Percentiles rank a stretch among this genome's conserved stretches.
These are phyloP conservation scores for Agaricus blazei DNA, from an alignment of 768 basidiomycete genomes.

Conservation along the genomic window DNA sequence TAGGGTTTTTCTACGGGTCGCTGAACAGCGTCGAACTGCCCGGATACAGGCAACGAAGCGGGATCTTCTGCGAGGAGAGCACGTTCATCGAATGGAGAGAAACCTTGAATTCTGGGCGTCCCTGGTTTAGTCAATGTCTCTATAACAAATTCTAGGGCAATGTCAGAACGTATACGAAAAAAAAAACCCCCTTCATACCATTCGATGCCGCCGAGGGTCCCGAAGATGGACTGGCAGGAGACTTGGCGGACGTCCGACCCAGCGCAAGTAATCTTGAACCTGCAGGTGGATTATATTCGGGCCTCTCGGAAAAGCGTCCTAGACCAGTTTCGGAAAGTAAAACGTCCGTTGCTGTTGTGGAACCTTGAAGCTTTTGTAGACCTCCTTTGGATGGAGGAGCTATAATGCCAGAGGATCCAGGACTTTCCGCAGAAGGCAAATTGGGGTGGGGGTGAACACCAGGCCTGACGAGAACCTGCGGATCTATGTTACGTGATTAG, in stretches of 20 bases:
- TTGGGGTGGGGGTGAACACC: background rate
- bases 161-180: background rate
- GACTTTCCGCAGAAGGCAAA: background rate
- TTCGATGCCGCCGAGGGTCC: background rate
- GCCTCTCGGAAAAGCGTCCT: constrained; percentile 18
- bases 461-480: background rate
- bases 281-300: constrained; percentile 39
- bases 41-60: constrained; percentile 13
- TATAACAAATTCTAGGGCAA: background rate
- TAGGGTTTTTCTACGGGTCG: constrained; percentile 1
- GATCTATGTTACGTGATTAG: background rate
- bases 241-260: constrained; percentile 30
- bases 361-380: background rate
- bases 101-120: constrained; percentile 21
- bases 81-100: constrained; percentile 58
- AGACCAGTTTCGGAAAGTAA: constrained; percentile 3
- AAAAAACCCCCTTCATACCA: background rate
- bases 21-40: constrained; percentile 1
- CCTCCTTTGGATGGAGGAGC: background rate
- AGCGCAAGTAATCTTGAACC: constrained; percentile 49
- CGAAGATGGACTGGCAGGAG: constrained; percentile 11
- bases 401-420: background rate
- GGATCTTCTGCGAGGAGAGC: constrained; percentile 15
- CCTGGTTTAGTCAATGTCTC: constrained; percentile 5
- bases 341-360: constrained; percentile 12